Evolutionary conservation across 108 stramenopile species (phyloP).

Genomic region (Skeletonema potamos): DNA sequence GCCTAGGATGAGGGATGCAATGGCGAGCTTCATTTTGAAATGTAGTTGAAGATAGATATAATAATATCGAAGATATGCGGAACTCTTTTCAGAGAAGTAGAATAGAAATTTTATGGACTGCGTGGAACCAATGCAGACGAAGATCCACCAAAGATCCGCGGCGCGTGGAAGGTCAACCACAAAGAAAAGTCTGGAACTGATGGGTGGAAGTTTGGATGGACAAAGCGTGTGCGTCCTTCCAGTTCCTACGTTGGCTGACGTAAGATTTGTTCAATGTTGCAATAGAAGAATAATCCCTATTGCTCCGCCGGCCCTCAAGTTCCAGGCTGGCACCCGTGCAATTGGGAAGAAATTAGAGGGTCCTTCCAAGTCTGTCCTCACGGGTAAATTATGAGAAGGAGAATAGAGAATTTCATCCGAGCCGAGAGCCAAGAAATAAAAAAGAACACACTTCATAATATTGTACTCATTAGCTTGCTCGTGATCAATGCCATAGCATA

Average conservation of each 20-base stretch:
- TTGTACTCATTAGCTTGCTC: too few species aligned
- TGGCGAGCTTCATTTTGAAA: constrained; percentile 51
- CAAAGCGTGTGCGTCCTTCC: neutral
- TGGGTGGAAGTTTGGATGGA: neutral
- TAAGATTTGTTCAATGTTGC: neutral
- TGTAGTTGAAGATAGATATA: neutral
- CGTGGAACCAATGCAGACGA: neutral
- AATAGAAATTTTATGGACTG: neutral
- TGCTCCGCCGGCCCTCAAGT: too few species aligned
- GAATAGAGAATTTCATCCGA: neutral
- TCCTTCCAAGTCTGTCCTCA: neutral
- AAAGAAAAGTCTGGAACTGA: neutral
- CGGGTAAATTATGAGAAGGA: neutral
- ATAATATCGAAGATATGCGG: neutral
- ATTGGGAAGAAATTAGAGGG: too few species aligned
- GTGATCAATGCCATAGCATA: neutral
- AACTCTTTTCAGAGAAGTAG: neutral
- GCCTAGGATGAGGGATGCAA: constrained; percentile 44
- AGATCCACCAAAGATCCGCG: neutral
- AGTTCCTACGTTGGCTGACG: neutral
- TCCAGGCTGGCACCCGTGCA: too few species aligned
- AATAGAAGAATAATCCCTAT: neutral
- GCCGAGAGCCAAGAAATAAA: neutral
- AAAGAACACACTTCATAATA: neutral
- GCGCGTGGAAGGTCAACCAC: neutral